phyloP scores from a whole-genome alignment of 2,329 filamentous ascomycete genomes.

The Fusarium temperatum region DNA sequence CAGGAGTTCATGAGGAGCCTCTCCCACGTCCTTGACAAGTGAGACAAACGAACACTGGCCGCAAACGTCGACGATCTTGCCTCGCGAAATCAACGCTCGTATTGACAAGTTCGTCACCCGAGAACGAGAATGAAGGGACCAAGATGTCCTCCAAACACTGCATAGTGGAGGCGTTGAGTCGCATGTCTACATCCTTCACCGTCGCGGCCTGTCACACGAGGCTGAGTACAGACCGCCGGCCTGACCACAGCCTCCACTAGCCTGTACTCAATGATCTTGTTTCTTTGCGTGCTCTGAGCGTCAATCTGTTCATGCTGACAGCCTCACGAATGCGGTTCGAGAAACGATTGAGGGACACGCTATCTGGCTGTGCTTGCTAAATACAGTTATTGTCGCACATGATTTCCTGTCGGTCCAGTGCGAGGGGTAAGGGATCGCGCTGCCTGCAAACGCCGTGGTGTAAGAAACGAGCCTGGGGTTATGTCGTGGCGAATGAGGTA shows the following conservation, averaged over 20 bases:
- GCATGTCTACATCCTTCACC: background rate
- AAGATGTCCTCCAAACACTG: background rate
- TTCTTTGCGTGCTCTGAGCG: background rate
- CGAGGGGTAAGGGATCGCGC: background rate
- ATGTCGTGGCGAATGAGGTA: background rate
- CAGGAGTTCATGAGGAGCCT: background rate
- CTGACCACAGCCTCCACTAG: background rate
- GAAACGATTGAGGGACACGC: too few relatives aligned
- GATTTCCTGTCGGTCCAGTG: background rate
- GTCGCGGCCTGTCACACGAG: background rate
- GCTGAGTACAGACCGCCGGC: background rate
- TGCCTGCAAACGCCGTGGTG: background rate
- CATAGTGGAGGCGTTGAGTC: background rate
- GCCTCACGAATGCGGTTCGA: background rate
- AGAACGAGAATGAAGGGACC: background rate
- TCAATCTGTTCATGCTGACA: background rate
- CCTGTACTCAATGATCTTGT: too few relatives aligned
- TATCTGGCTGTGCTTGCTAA: background rate
- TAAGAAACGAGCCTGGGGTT: fast-evolving
- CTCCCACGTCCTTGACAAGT: background rate
- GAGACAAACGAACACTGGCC: background rate
- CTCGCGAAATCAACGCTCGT: background rate
- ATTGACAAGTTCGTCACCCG: background rate
- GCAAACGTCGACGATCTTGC: background rate
- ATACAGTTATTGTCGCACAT: background rate